Percentiles rank a stretch among this genome's conserved stretches.
phyloP scores from a whole-genome alignment of 768 basidiomycete genomes.

The Rhizopogon vulgaris region DNA sequence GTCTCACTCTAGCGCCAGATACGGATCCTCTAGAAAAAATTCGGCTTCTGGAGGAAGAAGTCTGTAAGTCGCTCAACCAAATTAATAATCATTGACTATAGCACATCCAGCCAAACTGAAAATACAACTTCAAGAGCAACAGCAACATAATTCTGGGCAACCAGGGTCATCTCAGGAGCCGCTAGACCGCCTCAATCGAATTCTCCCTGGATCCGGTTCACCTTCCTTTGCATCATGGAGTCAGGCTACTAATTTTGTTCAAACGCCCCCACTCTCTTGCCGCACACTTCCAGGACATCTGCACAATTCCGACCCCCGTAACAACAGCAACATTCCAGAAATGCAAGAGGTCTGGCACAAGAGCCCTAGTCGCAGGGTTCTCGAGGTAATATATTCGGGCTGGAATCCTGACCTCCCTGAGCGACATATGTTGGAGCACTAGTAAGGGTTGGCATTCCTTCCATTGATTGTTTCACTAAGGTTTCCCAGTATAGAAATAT shows the following conservation, averaged over 20 bases:
- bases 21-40: slow-evolving; percentile 78
- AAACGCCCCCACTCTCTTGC: slow-evolving; percentile 1
- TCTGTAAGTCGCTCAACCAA: slow-evolving; percentile 40
- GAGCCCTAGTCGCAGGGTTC: slow-evolving; percentile 44
- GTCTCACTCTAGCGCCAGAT: slow-evolving; percentile 68
- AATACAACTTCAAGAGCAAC: slow-evolving; percentile 52
- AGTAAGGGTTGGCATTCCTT: slow-evolving; percentile 37
- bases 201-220: slow-evolving; percentile 15
- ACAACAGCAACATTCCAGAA: slow-evolving; percentile 48
- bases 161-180: slow-evolving; percentile 11
- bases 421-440: slow-evolving; percentile 65
- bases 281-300: slow-evolving; percentile 29
- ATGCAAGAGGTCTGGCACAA: slow-evolving; percentile 31
- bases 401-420: slow-evolving; percentile 87
- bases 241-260: slow-evolving; percentile 6
- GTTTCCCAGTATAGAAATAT: slow-evolving; percentile 64
- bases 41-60: slow-evolving; percentile 68
- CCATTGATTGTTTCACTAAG: slow-evolving; percentile 7
- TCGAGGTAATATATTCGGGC: slow-evolving; percentile 66
- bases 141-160: slow-evolving; percentile 43
- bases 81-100: slow-evolving; percentile 8
- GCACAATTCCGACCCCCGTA: slow-evolving; percentile 32
- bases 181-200: slow-evolving; percentile 7
- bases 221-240: slow-evolving; percentile 16
- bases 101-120: slow-evolving; percentile 51